Evolutionary conservation across 768 basidiomycete species (phyloP).

Genomic region (Mycena sanguinolenta): DNA sequence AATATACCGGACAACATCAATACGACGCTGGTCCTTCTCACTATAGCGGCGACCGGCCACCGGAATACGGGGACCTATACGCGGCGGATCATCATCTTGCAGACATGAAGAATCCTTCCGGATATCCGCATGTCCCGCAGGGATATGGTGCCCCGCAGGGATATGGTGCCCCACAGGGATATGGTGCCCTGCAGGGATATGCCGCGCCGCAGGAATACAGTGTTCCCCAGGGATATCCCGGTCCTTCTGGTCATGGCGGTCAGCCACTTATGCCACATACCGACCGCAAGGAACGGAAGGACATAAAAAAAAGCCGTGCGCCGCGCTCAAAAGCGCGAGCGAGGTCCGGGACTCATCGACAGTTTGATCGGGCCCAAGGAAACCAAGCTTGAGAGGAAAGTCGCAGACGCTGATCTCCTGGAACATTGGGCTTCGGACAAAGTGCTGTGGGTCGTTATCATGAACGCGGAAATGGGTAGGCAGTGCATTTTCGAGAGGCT

Average conservation of each 20-base stretch:
- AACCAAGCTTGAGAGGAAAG: slow-evolving; percentile 33
- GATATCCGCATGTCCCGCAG: no score
- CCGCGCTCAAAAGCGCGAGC: slow-evolving; percentile 14
- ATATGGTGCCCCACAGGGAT: background rate
- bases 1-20: no score
- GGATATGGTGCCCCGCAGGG: no score
- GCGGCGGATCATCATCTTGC: no score
- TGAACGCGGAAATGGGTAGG: slow-evolving; percentile 39
- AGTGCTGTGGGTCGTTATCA: slow-evolving; percentile 42
- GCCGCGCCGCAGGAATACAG: background rate
- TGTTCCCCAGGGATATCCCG: background rate
- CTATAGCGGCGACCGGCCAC: no score
- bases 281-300: slow-evolving; percentile 21
- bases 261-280: background rate
- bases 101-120: no score
- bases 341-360: slow-evolving; percentile 8
- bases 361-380: slow-evolving; percentile 25
- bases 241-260: no score
- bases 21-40: no score
- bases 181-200: background rate
- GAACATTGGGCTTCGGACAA: slow-evolving; percentile 40
- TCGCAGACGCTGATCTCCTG: slow-evolving; percentile 38
- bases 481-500: background rate
- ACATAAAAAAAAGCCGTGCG: slow-evolving; percentile 12
- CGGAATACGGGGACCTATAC: no score